Percentiles rank a stretch among this genome's conserved stretches.
Evolutionary conservation across 495 filamentous ascomycete species (phyloP).

Genomic region (Aspergillus indologenus): DNA sequence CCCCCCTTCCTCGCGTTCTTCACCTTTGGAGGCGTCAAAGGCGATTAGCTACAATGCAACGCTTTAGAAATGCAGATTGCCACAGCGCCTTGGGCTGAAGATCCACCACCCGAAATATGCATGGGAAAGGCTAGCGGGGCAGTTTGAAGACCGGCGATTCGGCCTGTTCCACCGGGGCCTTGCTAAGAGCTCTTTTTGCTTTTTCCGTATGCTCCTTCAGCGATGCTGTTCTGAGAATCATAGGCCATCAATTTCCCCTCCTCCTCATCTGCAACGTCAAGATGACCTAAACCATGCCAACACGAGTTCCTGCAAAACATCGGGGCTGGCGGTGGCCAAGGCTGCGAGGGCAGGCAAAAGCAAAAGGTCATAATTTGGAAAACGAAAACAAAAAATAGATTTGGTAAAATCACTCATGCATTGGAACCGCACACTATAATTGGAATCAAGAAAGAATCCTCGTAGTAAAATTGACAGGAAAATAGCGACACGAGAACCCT

Average conservation of each 20-base stretch:
- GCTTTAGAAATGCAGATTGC: background rate
- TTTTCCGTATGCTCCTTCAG: background rate
- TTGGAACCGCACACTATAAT: too few relatives aligned
- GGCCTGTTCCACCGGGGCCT: background rate
- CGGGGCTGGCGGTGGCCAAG: background rate
- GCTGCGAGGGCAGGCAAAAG: background rate
- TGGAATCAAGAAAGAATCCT: too few relatives aligned
- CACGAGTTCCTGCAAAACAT: slow-evolving; percentile 4
- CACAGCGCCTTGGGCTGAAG: slow-evolving; percentile 1
- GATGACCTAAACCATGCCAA: slow-evolving; percentile 2
- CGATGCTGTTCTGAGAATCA: background rate
- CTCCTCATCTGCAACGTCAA: slow-evolving; percentile 2
- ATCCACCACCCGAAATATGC: background rate
- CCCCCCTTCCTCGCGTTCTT: too few relatives aligned
- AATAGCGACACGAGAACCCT: background rate
- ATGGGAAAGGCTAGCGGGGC: background rate
- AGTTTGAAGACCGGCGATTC: background rate
- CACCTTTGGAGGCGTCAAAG: background rate
- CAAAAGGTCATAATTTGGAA: background rate
- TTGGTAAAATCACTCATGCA: background rate
- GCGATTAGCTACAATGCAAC: slow-evolving; percentile 2
- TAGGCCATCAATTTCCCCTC: background rate
- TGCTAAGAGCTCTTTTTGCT: background rate
- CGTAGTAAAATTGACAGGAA: too few relatives aligned
- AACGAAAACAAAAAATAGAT: background rate